Evolutionary conservation across 2,329 filamentous ascomycete species (phyloP).

Genomic region (Parastagonospora avenae): DNA sequence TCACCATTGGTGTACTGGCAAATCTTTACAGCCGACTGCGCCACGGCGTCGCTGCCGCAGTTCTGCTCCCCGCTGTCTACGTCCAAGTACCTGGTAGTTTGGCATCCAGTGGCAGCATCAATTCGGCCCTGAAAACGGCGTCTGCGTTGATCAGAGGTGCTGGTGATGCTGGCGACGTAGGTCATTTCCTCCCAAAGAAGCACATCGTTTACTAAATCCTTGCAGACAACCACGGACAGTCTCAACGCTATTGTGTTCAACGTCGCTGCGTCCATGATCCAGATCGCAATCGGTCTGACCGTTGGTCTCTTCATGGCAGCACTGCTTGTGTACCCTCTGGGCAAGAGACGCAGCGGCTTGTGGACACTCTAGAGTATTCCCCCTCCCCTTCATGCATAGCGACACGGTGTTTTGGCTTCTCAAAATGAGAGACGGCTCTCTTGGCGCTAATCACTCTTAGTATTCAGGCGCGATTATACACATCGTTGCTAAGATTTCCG

Average conservation of each 20-base stretch:
- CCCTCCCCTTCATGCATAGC: slow-evolving; percentile 20
- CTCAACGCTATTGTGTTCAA: slow-evolving; percentile 44
- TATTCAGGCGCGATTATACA: slow-evolving; percentile 15
- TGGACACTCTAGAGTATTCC: slow-evolving; percentile 39
- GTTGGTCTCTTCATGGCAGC: slow-evolving; percentile 57
- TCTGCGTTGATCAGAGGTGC: slow-evolving; percentile 31
- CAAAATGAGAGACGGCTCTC: slow-evolving; percentile 10
- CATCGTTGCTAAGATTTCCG: neutral
- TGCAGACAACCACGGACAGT: slow-evolving; percentile 23
- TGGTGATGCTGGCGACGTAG: slow-evolving; percentile 19
- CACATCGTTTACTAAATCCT: slow-evolving; percentile 1
- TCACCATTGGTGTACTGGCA: slow-evolving; percentile 75
- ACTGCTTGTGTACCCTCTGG: slow-evolving; percentile 56
- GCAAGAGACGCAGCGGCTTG: slow-evolving; percentile 51
- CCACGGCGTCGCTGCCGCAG: slow-evolving; percentile 52
- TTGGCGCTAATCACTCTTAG: slow-evolving; percentile 27
- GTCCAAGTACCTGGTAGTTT: slow-evolving; percentile 42
- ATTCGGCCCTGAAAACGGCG: slow-evolving; percentile 33
- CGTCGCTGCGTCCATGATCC: slow-evolving; percentile 55
- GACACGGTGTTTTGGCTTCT: slow-evolving; percentile 18
- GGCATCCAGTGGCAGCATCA: slow-evolving; percentile 37
- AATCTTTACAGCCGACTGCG: slow-evolving; percentile 76
- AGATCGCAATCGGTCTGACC: slow-evolving; percentile 58
- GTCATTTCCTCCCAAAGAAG: slow-evolving; percentile 2
- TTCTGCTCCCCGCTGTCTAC: slow-evolving; percentile 39